Conservation (phyloP, 768 basidiomycete species). For the Mycena filopes region DNA sequence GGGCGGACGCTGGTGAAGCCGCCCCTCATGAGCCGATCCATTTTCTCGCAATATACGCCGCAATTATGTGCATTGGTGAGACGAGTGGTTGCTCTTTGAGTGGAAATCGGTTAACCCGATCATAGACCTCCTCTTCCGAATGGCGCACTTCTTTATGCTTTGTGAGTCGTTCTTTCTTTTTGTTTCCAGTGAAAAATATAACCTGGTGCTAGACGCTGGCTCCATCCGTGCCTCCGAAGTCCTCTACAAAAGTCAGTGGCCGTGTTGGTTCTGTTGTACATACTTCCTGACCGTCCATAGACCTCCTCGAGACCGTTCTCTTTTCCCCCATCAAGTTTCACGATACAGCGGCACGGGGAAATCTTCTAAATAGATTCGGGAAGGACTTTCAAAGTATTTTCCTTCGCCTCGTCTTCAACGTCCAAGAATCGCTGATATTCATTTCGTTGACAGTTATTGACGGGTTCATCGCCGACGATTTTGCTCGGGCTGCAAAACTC, state of each 20-base stretch:
- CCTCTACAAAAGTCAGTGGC: slow-evolving; percentile 74
- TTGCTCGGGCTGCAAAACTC: slow-evolving; percentile 38
- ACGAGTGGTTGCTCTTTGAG: slow-evolving; percentile 31
- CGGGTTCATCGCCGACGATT: slow-evolving; percentile 83
- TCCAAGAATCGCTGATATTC: slow-evolving; percentile 9
- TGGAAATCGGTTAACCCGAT: not conserved
- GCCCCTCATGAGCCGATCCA: slow-evolving; percentile 56
- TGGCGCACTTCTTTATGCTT: slow-evolving; percentile 71
- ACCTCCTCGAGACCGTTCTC: slow-evolving; percentile 79
- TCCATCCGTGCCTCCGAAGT: slow-evolving; percentile 81
- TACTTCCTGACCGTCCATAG: slow-evolving; percentile 39
- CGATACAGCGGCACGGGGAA: slow-evolving; percentile 88
- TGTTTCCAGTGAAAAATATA: slow-evolving; percentile 8
- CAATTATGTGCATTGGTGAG: slow-evolving; percentile 55
- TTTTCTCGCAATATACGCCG: slow-evolving; percentile 81
- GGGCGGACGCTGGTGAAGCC: slow-evolving; percentile 62
- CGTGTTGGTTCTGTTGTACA: not conserved
- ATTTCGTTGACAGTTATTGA: slow-evolving; percentile 80
- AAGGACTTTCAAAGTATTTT: slow-evolving; percentile 83
- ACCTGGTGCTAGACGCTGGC: slow-evolving; percentile 61
- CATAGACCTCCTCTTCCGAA: slow-evolving; percentile 30
- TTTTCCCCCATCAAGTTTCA: slow-evolving; percentile 93
- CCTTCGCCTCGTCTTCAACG: slow-evolving; percentile 32
- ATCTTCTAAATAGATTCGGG: slow-evolving; percentile 84
- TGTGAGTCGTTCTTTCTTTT: slow-evolving; percentile 54